Evolutionary conservation across 306 rosid species (phyloP).

Genomic region (Lupinus albus): DNA sequence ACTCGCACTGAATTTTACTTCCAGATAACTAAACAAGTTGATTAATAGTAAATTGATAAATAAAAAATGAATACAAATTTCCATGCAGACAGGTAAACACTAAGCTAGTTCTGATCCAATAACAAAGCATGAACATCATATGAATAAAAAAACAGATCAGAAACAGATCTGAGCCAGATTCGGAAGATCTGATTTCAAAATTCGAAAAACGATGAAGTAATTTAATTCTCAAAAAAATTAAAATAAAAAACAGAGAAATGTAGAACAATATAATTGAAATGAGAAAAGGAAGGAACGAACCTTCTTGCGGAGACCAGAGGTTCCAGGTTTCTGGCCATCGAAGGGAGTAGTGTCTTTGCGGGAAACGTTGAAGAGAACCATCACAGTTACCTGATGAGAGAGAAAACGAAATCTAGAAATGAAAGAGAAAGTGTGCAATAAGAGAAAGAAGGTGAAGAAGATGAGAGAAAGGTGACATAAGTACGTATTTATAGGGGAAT

Average conservation of each 20-base stretch:
- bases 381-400: conserved; percentile 32
- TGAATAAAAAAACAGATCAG: conserved; percentile 34
- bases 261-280: neutral
- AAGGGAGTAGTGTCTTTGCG: conserved; percentile 65
- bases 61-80: neutral
- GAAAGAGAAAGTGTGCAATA: neutral
- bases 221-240: conserved; percentile 4
- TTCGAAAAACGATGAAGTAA: conserved; percentile 30
- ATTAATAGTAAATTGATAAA: conserved; percentile 1
- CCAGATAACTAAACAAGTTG: neutral
- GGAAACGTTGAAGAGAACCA: conserved; percentile 71
- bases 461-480: conserved; percentile 5
- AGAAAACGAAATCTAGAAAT: conserved; percentile 23
- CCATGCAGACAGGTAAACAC: neutral
- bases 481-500: neutral
- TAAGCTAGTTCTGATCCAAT: conserved; percentile 38
- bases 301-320: conserved; percentile 99
- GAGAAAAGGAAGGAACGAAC: conserved; percentile 41
- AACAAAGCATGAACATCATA: conserved; percentile 11
- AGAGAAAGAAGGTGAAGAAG: conserved; percentile 23
- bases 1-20: conserved; percentile 22
- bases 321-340: conserved; percentile 99
- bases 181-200: conserved; percentile 9
- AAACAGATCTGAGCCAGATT: conserved; percentile 36
- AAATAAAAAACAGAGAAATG: neutral